These are phyloP conservation scores for Inonotus obliquus DNA, from an alignment of 1,284 basidiomycete genomes.

Conservation along the genomic window DNA sequence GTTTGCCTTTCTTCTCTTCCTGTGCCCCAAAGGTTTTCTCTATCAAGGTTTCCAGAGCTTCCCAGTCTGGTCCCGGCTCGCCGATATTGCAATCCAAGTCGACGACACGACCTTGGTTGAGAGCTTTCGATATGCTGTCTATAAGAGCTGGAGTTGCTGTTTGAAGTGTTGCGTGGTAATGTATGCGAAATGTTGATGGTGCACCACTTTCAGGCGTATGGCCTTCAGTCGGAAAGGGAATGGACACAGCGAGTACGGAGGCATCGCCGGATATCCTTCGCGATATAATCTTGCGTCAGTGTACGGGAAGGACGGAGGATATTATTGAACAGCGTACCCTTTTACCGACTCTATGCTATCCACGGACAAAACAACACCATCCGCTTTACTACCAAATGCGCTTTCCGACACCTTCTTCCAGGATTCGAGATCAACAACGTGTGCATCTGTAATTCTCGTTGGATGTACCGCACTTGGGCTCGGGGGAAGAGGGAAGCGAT, in stretches of 20 bases:
- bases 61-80: conserved; percentile 52
- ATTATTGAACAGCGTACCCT: conserved; percentile 19
- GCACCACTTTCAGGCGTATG: conserved; percentile 33
- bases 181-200: conserved; percentile 40
- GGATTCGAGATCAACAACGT: conserved; percentile 41
- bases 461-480: conserved; percentile 66
- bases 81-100: conserved; percentile 53
- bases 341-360: conserved; percentile 27
- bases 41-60: conserved; percentile 71
- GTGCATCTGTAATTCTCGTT: conserved; percentile 58
- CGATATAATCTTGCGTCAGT: background rate
- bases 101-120: conserved; percentile 55
- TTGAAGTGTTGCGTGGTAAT: conserved; percentile 54
- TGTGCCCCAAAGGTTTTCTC: conserved; percentile 49
- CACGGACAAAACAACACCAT: conserved; percentile 50
- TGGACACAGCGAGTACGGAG: conserved; percentile 46
- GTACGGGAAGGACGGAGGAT: background rate
- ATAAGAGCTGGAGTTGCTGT: conserved; percentile 41
- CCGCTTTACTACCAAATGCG: conserved; percentile 39
- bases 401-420: conserved; percentile 53
- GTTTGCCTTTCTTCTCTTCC: conserved; percentile 38
- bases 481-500: conserved; percentile 61
- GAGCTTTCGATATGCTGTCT: conserved; percentile 57
- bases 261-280: conserved; percentile 30
- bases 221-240: conserved; percentile 54